Evolutionary conservation across 2,329 filamentous ascomycete species (phyloP), one percentile per base, ranked within the genome.

Genomic region (Fonsecaea pedrosoi): DNA sequence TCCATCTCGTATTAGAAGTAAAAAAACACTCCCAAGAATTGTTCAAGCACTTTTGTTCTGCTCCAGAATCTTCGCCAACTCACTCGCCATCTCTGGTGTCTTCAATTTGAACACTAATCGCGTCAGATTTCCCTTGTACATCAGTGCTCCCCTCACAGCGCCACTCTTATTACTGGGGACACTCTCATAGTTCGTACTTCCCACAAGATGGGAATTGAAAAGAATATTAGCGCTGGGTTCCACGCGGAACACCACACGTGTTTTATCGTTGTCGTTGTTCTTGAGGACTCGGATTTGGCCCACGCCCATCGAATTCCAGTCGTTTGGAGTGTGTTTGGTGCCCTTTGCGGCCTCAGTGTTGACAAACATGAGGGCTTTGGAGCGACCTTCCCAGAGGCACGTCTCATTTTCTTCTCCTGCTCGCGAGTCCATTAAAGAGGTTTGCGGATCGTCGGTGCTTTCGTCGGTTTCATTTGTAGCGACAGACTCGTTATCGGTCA

Each of bases 161-260:
- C 70, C 72, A 45, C 63, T 70, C 54, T 72, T 73, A 25, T 54
- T 63, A 8, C 60, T 62, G 8, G 65, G 42, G 13, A 61, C 56
- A n/a, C 64, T 67, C 45, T 72, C 65, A 30, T 68, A 83, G 6
- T 83, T 80, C 73, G 85, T 86, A 80, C 93, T 94, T 4, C 82
- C 82, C 60, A 88, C 78, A 57, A 94, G 77, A 21, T 82, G 78
- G 72, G 89, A 86, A 79, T 96, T 96, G 73, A 96, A 80, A 3
- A 90, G 85, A 55, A 94, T 82, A 45, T 90, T 86, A 15, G 92
- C 92, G 69, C 88, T 85, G 0, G 91, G 91, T 70, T 93, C 90
- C n/a, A 87, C 87, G 58, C 92, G 87, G 69, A 94, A 80, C 21
- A 96, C 79, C 54, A 95, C 80, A 48, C 92, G 87, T 3, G 89